Evolutionary conservation across 208 protist species (phyloP), one percentile per base, ranked within the genome.

Genomic region (Wallacemonas rigidus): DNA sequence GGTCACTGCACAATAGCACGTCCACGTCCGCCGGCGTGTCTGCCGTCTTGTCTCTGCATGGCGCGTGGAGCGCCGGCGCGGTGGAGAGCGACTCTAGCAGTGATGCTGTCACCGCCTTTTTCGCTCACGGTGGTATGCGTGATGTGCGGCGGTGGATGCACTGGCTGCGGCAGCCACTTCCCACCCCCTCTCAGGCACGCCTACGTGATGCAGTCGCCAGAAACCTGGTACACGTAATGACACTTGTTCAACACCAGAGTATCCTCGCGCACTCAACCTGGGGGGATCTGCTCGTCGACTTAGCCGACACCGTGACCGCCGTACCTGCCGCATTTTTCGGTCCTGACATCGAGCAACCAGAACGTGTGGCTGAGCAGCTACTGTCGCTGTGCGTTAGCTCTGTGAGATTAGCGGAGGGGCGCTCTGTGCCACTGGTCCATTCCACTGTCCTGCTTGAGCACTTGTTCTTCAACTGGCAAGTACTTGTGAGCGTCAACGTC

Each of bases 391-490:
- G 74, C 51, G 44, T 76, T 36, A 67, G n/a, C 64, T 57, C n/a
- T 43, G 63, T 7, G 45, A 6, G 50, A 4, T 15, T n/a, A 36
- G 40, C 35, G 53, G 76, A 56, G 55, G 55, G 14, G 39, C 54
- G 35, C 53, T 77, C 45, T 35, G 62, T 41, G n/a, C 71, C 51
- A 3, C 40, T 87, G 12, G 38, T 87, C 8, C 70, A 74, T 53
- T 61, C 5, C 82, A 81, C 71, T 11, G 36, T 68, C 2, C 56
- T 71, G 2, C 45, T 79, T 12, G 88, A 90, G 61, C 72, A 82
- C 70, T 63, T 93, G 39, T 79, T 93, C 41, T 86, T 91, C 58
- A 81, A 90, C 75, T 91, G 86, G 86, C 71, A 73, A 17, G 44
- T 90, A 39, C 75, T 88, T 44, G 55, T 54, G 14, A 74, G 67